These are phyloP conservation scores for Elsinoe batatas DNA, from an alignment of 2,329 filamentous ascomycete species.

Conservation along the genomic window DNA sequence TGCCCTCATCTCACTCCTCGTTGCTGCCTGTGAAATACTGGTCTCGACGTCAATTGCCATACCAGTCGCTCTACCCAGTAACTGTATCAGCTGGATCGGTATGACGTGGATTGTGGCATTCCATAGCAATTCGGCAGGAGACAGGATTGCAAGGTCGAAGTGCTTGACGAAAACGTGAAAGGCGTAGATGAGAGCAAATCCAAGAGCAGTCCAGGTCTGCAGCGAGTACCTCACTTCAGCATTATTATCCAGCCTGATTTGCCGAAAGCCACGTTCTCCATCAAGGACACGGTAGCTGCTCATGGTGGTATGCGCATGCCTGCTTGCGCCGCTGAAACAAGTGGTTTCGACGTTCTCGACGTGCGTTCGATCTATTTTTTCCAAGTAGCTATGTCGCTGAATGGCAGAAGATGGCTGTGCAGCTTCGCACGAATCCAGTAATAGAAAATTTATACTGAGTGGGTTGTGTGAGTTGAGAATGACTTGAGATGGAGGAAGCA, in stretches of 20 bases:
- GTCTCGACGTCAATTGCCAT: neutral
- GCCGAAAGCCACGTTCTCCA: slow-evolving; percentile 9
- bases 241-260: neutral
- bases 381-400: no score
- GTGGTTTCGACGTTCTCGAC: no score
- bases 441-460: neutral
- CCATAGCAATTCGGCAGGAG: slow-evolving; percentile 47
- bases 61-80: slow-evolving; percentile 34
- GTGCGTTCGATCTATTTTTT: no score
- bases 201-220: slow-evolving; percentile 15
- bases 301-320: neutral
- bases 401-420: no score
- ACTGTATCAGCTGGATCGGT: slow-evolving; percentile 49
- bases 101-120: slow-evolving; percentile 48
- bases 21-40: neutral
- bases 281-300: slow-evolving; percentile 8
- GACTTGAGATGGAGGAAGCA: neutral
- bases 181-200: slow-evolving; percentile 22
- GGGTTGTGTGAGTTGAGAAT: neutral
- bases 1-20: slow-evolving; percentile 21
- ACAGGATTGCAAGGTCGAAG: slow-evolving; percentile 26
- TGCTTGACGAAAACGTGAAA: slow-evolving; percentile 24
- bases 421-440: no score
- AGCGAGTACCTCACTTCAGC: neutral
- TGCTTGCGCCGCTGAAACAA: neutral